Conservation (phyloP, 306 rosid genomes). For the Calophaca sinica region DNA sequence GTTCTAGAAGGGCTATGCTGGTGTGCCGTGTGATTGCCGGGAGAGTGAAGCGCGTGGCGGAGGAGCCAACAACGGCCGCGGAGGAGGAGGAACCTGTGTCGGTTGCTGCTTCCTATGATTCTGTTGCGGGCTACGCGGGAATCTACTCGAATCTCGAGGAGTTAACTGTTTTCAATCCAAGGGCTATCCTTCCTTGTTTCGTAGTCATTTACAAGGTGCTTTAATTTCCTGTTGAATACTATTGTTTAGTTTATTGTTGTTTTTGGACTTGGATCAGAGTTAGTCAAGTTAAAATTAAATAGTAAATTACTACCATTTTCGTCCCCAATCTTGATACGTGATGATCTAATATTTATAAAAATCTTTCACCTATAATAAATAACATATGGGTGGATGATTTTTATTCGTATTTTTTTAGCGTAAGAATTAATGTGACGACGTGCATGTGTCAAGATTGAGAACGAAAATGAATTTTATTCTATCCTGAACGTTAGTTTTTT, state of each 20-base stretch:
- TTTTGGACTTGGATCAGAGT: neutral
- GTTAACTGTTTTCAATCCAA: conserved; percentile 74
- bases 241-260: neutral
- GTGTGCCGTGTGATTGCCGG: conserved; percentile 98
- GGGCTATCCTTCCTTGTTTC: conserved; percentile 92
- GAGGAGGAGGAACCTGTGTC: conserved; percentile 60
- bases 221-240: conserved; percentile 40
- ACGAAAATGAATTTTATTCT: conserved; percentile 20
- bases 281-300: too few species aligned
- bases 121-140: conserved; percentile 74
- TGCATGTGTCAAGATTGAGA: conserved; percentile 9
- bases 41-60: conserved; percentile 71
- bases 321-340: conserved; percentile 16
- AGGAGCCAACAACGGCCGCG: conserved; percentile 44
- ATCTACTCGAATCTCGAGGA: conserved; percentile 88
- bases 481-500: neutral
- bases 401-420: neutral
- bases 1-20: conserved; percentile 74
- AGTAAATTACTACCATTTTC: neutral
- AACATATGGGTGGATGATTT: conserved; percentile 11
- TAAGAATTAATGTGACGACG: conserved; percentile 18
- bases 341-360: neutral
- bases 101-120: conserved; percentile 59
- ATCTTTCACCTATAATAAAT: neutral
- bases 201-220: conserved; percentile 79